Percentiles rank a stretch among this genome's conserved stretches.
Conservation (phyloP, 495 filamentous ascomycete species). For the Tuber brumale region DNA sequence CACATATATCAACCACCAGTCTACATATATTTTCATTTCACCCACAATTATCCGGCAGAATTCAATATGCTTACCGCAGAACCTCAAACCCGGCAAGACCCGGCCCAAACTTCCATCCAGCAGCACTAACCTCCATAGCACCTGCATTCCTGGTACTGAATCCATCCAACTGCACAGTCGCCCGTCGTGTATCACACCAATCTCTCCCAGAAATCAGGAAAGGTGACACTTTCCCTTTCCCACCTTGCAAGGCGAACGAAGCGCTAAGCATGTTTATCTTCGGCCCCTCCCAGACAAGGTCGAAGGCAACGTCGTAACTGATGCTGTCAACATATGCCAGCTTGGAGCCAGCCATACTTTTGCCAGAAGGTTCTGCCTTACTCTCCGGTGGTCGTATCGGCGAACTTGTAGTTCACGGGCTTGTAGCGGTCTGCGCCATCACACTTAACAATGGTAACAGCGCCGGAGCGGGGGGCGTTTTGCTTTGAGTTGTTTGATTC, state of each 20-base stretch:
- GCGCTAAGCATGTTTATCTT: constrained; percentile 49
- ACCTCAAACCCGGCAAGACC: too few species aligned
- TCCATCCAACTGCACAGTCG: constrained; percentile 47
- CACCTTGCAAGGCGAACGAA: constrained; percentile 47
- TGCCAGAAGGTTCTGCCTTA: constrained; percentile 21
- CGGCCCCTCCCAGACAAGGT: constrained; percentile 43
- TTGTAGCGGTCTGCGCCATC: constrained; percentile 40
- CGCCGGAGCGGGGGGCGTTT: constrained; percentile 46
- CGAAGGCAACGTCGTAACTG: constrained; percentile 51
- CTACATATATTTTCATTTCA: too few species aligned
- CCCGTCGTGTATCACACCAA: constrained; percentile 49
- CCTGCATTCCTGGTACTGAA: constrained; percentile 46
- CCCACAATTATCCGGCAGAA: too few species aligned
- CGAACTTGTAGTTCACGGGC: constrained; percentile 47
- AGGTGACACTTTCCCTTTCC: constrained; percentile 45
- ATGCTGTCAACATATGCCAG: constrained; percentile 48
- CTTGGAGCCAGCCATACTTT: constrained; percentile 43
- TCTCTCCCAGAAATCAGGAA: constrained; percentile 49
- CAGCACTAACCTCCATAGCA: constrained; percentile 28
- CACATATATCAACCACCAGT: too few species aligned
- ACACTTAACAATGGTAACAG: constrained; percentile 41
- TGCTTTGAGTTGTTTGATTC: too few species aligned
- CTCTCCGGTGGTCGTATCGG: constrained; percentile 28
- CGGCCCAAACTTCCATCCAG: constrained; percentile 20
- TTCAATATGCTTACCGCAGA: too few species aligned